A percentile compares a stretch with the other conserved stretches of the same genome.
Evolutionary conservation across 805 yeast species (phyloP).

Genomic region (Naumovozyma baii): DNA sequence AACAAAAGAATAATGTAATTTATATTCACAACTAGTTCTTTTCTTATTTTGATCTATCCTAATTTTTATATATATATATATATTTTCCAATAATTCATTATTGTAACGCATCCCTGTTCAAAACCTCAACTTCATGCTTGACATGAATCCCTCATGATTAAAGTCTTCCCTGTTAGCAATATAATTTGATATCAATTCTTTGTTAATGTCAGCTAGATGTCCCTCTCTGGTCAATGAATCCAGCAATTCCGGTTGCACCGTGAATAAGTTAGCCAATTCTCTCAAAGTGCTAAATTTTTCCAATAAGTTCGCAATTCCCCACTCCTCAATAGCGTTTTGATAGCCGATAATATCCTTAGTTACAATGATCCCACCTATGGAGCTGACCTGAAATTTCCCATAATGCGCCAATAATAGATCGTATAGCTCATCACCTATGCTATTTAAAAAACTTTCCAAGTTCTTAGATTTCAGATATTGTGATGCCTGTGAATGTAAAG

Average conservation of each 20-base stretch:
- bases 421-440: slow-evolving; percentile 51
- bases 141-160: slow-evolving; percentile 32
- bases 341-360: slow-evolving; percentile 76
- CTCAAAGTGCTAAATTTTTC: slow-evolving; percentile 61
- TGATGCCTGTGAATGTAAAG: slow-evolving; percentile 27
- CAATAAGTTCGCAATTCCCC: slow-evolving; percentile 52
- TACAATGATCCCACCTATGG: slow-evolving; percentile 72
- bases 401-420: slow-evolving; percentile 58
- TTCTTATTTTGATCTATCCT: too few species aligned
- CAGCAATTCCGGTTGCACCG: slow-evolving; percentile 73
- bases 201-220: slow-evolving; percentile 56
- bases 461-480: slow-evolving; percentile 38
- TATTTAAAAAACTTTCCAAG: slow-evolving; percentile 40
- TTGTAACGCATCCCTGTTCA: too few species aligned
- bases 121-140: slow-evolving; percentile 19
- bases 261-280: slow-evolving; percentile 75
- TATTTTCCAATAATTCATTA: too few species aligned
- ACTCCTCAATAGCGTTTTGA: slow-evolving; percentile 56
- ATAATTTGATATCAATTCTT: slow-evolving; percentile 52
- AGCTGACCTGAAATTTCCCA: slow-evolving; percentile 63
- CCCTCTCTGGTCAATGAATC: slow-evolving; percentile 77
- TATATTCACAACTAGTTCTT: too few species aligned
- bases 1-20: too few species aligned
- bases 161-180: slow-evolving; percentile 64
- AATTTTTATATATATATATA: too few species aligned